Evolutionary conservation across 306 rosid genomes (phyloP).

Genomic region (Styphnolobium japonicum): DNA sequence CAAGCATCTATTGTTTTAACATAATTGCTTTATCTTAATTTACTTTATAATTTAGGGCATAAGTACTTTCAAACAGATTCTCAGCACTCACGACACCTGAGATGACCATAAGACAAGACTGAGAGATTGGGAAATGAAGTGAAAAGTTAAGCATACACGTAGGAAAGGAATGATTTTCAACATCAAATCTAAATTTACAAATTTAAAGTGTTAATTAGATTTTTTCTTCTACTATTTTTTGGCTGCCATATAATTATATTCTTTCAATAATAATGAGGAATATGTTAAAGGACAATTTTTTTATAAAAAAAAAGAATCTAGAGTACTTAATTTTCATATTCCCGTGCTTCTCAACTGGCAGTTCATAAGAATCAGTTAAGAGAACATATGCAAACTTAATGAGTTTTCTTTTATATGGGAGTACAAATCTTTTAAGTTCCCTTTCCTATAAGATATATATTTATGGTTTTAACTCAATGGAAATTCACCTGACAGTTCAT

Average conservation of each 20-base stretch:
- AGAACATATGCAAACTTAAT: conserved; percentile 19
- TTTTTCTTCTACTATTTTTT: not conserved
- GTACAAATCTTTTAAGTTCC: not conserved
- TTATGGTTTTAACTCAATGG: not conserved
- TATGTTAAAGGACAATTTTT: not conserved
- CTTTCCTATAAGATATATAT: conserved; percentile 20
- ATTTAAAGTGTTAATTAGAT: not conserved
- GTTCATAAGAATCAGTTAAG: conserved; percentile 19
- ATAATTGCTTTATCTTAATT: not conserved
- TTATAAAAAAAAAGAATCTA: no score
- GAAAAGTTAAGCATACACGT: not conserved
- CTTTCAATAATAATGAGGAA: not conserved
- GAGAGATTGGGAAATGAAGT: not conserved
- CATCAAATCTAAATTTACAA: not conserved
- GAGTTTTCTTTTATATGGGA: not conserved
- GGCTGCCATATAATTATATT: not conserved
- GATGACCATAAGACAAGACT: not conserved
- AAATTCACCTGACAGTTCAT: not conserved
- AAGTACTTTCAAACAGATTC: not conserved
- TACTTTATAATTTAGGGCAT: not conserved
- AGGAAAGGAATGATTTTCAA: not conserved
- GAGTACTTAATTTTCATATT: not conserved
- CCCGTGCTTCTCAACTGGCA: not conserved
- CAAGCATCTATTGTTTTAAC: not conserved
- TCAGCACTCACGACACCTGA: not conserved